Conservation (phyloP, 495 filamentous ascomycete genomes). For the Aspergillus ostianus region DNA sequence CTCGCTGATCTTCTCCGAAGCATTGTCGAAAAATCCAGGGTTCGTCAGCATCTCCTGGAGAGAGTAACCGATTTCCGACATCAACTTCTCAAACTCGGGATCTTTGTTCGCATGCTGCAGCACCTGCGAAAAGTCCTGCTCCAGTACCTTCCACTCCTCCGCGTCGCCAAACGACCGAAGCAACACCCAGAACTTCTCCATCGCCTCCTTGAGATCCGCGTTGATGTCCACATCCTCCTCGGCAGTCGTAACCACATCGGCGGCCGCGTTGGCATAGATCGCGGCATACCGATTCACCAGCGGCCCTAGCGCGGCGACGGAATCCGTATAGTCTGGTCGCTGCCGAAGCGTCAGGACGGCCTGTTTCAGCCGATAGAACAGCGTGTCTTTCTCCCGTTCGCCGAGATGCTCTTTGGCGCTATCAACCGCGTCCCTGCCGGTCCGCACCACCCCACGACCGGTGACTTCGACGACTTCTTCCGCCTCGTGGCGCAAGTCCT, state of each 20-base stretch:
- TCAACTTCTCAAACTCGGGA: constrained; percentile 76
- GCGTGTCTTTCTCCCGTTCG: constrained; percentile 66
- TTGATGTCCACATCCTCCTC: constrained; percentile 72
- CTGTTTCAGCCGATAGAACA: constrained; percentile 72
- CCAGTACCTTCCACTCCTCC: constrained; percentile 71
- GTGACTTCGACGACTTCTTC: constrained; percentile 63
- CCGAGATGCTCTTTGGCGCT: constrained; percentile 66
- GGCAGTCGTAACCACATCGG: constrained; percentile 58
- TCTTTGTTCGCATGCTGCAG: constrained; percentile 73
- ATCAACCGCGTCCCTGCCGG: constrained; percentile 61
- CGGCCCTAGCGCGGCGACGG: constrained; percentile 71
- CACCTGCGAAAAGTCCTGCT: constrained; percentile 63
- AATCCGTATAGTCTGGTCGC: constrained; percentile 78
- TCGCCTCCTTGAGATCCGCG: constrained; percentile 68
- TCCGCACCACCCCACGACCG: constrained; percentile 60
- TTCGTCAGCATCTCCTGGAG: constrained; percentile 83
- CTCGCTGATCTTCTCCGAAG: constrained; percentile 66
- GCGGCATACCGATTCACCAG: constrained; percentile 77
- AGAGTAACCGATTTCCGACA: constrained; percentile 67
- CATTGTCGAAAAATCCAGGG: constrained; percentile 75
- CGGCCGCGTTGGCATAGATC: constrained; percentile 69
- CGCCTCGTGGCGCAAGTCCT: constrained; percentile 62
- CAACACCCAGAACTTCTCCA: constrained; percentile 74
- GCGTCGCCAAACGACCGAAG: constrained; percentile 74
- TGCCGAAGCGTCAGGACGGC: constrained; percentile 72